These are phyloP conservation scores for Mycosphaerella sp. DNA, from an alignment of 2,329 filamentous ascomycete species.

Conservation along the genomic window DNA sequence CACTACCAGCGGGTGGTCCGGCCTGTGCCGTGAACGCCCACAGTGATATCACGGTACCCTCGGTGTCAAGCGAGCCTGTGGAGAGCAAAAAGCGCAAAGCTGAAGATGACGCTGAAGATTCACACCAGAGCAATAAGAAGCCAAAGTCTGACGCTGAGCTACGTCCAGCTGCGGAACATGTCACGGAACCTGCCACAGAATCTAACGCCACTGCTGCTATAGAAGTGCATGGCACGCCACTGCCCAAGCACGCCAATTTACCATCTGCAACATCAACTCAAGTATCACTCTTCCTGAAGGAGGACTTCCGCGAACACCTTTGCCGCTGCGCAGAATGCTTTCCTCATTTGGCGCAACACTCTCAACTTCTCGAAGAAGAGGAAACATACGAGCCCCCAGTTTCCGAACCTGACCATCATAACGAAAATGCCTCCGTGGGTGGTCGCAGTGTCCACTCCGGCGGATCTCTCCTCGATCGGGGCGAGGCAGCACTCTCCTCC, in stretches of 20 bases:
- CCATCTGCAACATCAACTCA: constrained; percentile 49
- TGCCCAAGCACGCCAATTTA: constrained; percentile 41
- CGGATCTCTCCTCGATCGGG: constrained; percentile 79
- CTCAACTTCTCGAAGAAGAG: constrained; percentile 87
- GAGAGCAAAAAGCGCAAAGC: constrained; percentile 43
- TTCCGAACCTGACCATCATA: constrained; percentile 54
- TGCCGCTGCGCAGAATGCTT: constrained; percentile 83
- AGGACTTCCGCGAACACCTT: constrained; percentile 71
- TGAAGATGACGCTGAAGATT: constrained; percentile 34
- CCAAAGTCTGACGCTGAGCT: constrained; percentile 20
- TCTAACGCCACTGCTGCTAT: background rate
- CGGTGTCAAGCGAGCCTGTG: background rate
- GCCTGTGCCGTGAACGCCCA: background rate
- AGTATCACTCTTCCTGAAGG: constrained; percentile 77
- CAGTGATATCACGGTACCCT: background rate
- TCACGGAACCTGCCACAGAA: background rate
- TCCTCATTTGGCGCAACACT: constrained; percentile 61
- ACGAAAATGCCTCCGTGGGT: constrained; percentile 41
- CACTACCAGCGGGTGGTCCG: constrained; percentile 50
- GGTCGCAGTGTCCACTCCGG: constrained; percentile 55
- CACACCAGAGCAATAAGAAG: constrained; percentile 28
- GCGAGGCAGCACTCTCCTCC: constrained; percentile 84
- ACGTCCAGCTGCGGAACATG: background rate
- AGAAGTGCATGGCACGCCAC: background rate
- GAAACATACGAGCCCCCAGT: constrained; percentile 88